Conservation (phyloP, 495 filamentous ascomycete genomes). For the Evernia prunastri region DNA sequence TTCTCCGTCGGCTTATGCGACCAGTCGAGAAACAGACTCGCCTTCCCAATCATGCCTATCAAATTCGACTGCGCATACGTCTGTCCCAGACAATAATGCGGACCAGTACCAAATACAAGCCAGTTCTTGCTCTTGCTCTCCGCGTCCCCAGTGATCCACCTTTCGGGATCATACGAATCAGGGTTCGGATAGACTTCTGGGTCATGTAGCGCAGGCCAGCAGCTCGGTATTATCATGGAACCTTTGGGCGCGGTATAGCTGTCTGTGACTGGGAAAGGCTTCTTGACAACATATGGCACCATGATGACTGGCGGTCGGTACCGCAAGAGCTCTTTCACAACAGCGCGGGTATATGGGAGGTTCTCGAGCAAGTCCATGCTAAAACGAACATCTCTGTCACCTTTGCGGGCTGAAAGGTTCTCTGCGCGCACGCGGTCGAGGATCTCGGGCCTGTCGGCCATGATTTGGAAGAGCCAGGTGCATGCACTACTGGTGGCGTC, state of each 20-base stretch:
- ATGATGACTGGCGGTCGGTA: constrained; percentile 97
- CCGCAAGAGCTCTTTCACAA: constrained; percentile 87
- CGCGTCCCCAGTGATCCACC: constrained; percentile 85
- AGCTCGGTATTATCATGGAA: constrained; percentile 88
- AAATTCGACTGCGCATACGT: constrained; percentile 87
- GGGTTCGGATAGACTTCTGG: constrained; percentile 87
- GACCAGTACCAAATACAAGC: constrained; percentile 92
- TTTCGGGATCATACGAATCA: constrained; percentile 79
- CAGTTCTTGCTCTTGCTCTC: constrained; percentile 95
- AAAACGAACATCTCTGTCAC: constrained; percentile 63
- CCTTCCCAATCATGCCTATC: constrained; percentile 88
- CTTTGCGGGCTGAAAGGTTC: constrained; percentile 71
- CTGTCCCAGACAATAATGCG: constrained; percentile 96
- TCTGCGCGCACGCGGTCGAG: constrained; percentile 89
- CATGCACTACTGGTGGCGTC: constrained; percentile 89
- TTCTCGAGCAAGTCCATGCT: constrained; percentile 80
- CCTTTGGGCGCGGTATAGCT: constrained; percentile 87
- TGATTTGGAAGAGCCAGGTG: constrained; percentile 92
- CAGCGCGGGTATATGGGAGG: constrained; percentile 84
- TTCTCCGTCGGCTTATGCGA: constrained; percentile 70
- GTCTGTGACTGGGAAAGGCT: constrained; percentile 84
- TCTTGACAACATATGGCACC: constrained; percentile 95
- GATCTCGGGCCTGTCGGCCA: constrained; percentile 89
- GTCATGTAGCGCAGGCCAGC: constrained; percentile 86
- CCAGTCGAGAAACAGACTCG: constrained; percentile 88